These are phyloP conservation scores for Triticum timopheevii DNA, from an alignment of 176 grass and related monocot genomes.

Conservation along the genomic window DNA sequence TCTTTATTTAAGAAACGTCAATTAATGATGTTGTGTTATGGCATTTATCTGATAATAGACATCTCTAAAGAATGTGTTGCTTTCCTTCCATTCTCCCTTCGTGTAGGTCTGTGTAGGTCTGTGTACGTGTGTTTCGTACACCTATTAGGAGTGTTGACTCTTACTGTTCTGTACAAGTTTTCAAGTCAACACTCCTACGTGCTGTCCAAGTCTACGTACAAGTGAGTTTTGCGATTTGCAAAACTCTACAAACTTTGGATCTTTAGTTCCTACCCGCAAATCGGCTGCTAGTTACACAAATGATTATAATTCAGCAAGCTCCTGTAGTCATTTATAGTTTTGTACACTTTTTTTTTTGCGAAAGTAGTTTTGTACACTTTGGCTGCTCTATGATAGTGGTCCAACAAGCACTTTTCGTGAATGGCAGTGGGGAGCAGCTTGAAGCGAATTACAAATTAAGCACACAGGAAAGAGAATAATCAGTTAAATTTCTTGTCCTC, in stretches of 20 bases:
- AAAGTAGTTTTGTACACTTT: neutral
- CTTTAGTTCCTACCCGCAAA: constrained; percentile 1
- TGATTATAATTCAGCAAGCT: constrained; percentile 1
- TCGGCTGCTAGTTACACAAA: neutral
- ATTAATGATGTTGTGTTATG: neutral
- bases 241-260: neutral
- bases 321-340: neutral
- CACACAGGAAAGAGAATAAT: too few relatives aligned
- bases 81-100: neutral
- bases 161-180: constrained; percentile 12
- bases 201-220: too few relatives aligned
- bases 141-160: neutral
- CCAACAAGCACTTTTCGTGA: neutral
- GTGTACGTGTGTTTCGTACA: neutral
- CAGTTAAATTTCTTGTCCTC: too few relatives aligned
- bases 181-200: neutral
- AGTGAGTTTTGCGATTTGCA: neutral
- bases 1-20: constrained; percentile 4
- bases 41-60: neutral
- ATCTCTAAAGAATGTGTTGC: neutral
- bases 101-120: neutral
- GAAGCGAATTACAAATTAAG: too few relatives aligned
- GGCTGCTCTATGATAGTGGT: neutral
- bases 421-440: too few relatives aligned
- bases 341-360: neutral